phyloP scores from a whole-genome alignment of 768 basidiomycete genomes.

The Rhodotorula babjevae region DNA sequence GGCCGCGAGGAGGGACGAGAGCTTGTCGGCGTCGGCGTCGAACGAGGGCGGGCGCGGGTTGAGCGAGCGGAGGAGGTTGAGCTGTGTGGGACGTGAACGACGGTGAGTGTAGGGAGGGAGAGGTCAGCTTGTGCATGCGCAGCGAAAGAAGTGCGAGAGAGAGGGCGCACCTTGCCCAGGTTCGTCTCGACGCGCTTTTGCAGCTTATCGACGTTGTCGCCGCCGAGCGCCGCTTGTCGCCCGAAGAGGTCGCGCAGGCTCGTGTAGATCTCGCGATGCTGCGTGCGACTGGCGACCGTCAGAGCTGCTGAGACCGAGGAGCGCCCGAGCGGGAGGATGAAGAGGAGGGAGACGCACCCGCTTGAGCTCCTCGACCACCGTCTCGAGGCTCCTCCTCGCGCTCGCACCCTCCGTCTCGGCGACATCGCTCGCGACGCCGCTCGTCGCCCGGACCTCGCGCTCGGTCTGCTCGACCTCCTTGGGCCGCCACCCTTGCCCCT shows the following conservation, averaged over 20 bases:
- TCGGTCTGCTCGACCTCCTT: slow-evolving; percentile 15
- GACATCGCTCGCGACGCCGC: slow-evolving; percentile 51
- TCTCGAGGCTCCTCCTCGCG: slow-evolving; percentile 43
- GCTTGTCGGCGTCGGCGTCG: slow-evolving; percentile 63
- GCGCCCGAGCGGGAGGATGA: neutral
- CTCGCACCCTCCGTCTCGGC: slow-evolving; percentile 43
- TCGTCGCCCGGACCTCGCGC: slow-evolving; percentile 42
- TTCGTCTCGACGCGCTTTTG: slow-evolving; percentile 77
- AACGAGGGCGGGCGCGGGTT: neutral
- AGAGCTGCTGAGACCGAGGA: too few species aligned
- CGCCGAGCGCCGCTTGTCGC: slow-evolving; percentile 72
- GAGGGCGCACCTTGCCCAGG: slow-evolving; percentile 55
- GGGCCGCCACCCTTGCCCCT: slow-evolving; percentile 16
- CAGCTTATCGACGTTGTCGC: slow-evolving; percentile 80
- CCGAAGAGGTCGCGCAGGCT: slow-evolving; percentile 30
- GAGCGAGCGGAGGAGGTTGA: slow-evolving; percentile 9
- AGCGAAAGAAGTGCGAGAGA: neutral
- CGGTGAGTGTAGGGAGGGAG: too few species aligned
- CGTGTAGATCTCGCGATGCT: slow-evolving; percentile 51
- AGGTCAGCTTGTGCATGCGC: neutral
- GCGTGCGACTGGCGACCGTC: slow-evolving; percentile 26
- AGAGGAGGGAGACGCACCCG: slow-evolving; percentile 37
- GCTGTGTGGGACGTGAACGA: neutral
- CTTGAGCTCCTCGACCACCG: slow-evolving; percentile 29
- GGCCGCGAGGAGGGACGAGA: slow-evolving; percentile 67